A percentile compares a stretch with the other conserved stretches of the same genome.
Evolutionary conservation across 2,329 filamentous ascomycete genomes (phyloP).

Genomic region (Zasmidium citrigriseum): DNA sequence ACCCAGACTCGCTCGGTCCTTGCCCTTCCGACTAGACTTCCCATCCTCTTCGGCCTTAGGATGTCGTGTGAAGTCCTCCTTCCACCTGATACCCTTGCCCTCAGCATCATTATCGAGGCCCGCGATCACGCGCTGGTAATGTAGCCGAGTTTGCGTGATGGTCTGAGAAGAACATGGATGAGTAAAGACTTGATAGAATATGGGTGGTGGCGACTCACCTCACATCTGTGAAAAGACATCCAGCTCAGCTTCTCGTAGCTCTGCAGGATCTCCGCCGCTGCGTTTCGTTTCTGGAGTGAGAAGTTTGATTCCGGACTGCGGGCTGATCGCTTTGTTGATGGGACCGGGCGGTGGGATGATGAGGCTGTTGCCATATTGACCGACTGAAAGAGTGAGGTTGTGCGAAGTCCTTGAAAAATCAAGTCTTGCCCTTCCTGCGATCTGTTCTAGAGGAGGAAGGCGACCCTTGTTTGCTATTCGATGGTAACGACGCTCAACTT

Average conservation of each 20-base stretch:
- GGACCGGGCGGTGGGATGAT: neutral
- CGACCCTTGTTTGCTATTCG: neutral
- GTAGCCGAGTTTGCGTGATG: slow-evolving; percentile 34
- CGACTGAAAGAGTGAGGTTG: too few species aligned
- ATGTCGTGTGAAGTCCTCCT: slow-evolving; percentile 29
- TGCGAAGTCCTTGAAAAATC: too few species aligned
- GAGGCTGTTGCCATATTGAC: slow-evolving; percentile 7
- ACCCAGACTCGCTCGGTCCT: slow-evolving; percentile 21
- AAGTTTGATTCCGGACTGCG: slow-evolving; percentile 29
- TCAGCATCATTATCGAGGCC: slow-evolving; percentile 28
- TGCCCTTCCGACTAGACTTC: slow-evolving; percentile 24
- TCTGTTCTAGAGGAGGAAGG: too few species aligned
- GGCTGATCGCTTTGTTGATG: neutral
- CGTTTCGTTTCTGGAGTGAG: slow-evolving; percentile 24
- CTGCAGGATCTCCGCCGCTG: slow-evolving; percentile 31
- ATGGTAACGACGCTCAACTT: neutral
- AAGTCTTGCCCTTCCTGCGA: neutral
- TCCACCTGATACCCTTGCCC: slow-evolving; percentile 24
- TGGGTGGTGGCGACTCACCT: slow-evolving; percentile 22
- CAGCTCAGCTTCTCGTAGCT: slow-evolving; percentile 36
- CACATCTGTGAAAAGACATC: slow-evolving; percentile 28
- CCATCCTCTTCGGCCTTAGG: slow-evolving; percentile 10
- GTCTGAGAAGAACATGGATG: slow-evolving; percentile 19
- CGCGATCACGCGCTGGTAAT: slow-evolving; percentile 33
- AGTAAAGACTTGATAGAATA: neutral